These are phyloP conservation scores for Leccinum aurantiacum DNA, from an alignment of 768 basidiomycete species.

Conservation along the genomic window DNA sequence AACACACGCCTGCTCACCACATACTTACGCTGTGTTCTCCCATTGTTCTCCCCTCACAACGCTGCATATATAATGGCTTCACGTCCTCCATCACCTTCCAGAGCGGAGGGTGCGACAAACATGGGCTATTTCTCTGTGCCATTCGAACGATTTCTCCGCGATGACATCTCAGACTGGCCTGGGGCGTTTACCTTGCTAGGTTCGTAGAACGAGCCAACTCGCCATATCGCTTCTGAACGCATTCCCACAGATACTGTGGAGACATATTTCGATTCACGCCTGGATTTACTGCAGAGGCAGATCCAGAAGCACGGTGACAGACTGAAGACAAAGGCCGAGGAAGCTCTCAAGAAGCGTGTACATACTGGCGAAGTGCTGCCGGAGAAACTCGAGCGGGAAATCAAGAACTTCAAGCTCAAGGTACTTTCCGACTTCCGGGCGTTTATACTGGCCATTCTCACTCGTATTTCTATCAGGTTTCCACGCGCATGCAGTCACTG, in stretches of 20 bases:
- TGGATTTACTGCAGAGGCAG: slow-evolving; percentile 79
- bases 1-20: slow-evolving; percentile 4
- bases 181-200: slow-evolving; percentile 86
- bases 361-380: slow-evolving; percentile 60
- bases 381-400: slow-evolving; percentile 82
- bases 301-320: slow-evolving; percentile 85
- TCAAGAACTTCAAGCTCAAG: slow-evolving; percentile 84
- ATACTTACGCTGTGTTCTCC: neutral
- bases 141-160: slow-evolving; percentile 73
- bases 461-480: slow-evolving; percentile 58
- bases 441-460: slow-evolving; percentile 5
- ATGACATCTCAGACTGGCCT: slow-evolving; percentile 74
- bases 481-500: slow-evolving; percentile 75
- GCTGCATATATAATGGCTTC: slow-evolving; percentile 32
- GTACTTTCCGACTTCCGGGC: slow-evolving; percentile 38
- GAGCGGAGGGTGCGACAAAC: slow-evolving; percentile 31
- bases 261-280: slow-evolving; percentile 91
- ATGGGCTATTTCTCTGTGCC: slow-evolving; percentile 63
- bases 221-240: neutral
- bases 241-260: slow-evolving; percentile 76
- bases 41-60: slow-evolving; percentile 19
- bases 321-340: slow-evolving; percentile 79
- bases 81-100: slow-evolving; percentile 40
- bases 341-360: slow-evolving; percentile 65
- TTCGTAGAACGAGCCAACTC: slow-evolving; percentile 34